These are phyloP conservation scores for Phaeophleospora eucalypticola DNA, from an alignment of 2,329 filamentous ascomycete species.

Conservation along the genomic window DNA sequence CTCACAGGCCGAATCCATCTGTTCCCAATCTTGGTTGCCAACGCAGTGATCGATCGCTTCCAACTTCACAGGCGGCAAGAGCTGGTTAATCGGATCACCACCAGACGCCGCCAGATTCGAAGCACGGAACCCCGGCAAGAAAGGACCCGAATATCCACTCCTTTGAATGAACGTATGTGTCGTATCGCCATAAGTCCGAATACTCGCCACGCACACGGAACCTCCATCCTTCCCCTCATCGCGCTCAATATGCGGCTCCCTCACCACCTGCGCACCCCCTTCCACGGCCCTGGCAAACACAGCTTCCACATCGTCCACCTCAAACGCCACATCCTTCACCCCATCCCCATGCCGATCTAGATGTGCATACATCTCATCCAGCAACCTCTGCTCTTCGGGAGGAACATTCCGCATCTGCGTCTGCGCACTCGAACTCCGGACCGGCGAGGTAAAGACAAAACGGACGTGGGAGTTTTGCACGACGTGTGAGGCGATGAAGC, in stretches of 20 bases:
- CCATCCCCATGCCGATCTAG: constrained; percentile 86
- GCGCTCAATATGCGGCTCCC: constrained; percentile 51
- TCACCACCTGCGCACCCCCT: constrained; percentile 59
- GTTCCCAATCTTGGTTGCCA: constrained; percentile 92
- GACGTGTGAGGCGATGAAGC: constrained; percentile 78
- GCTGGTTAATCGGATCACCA: constrained; percentile 48
- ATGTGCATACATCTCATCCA: constrained; percentile 75
- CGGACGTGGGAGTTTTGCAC: constrained; percentile 70
- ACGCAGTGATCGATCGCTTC: constrained; percentile 91
- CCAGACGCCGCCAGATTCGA: constrained; percentile 37
- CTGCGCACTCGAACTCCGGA: constrained; percentile 49
- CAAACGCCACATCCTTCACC: constrained; percentile 92
- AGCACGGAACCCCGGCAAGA: constrained; percentile 76
- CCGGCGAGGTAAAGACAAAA: constrained; percentile 79
- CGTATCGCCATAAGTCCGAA: constrained; percentile 90
- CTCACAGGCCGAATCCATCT: constrained; percentile 66
- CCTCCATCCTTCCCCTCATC: constrained; percentile 47
- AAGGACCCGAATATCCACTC: constrained; percentile 64
- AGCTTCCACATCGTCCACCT: constrained; percentile 81
- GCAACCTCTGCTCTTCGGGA: constrained; percentile 58
- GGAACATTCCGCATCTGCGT: constrained; percentile 19
- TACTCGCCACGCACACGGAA: constrained; percentile 70
- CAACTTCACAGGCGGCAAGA: constrained; percentile 63
- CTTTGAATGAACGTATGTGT: constrained; percentile 87
- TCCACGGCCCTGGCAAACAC: constrained; percentile 72